Conservation (phyloP, 2,329 filamentous ascomycete genomes). For the Cytospora leucostoma region DNA sequence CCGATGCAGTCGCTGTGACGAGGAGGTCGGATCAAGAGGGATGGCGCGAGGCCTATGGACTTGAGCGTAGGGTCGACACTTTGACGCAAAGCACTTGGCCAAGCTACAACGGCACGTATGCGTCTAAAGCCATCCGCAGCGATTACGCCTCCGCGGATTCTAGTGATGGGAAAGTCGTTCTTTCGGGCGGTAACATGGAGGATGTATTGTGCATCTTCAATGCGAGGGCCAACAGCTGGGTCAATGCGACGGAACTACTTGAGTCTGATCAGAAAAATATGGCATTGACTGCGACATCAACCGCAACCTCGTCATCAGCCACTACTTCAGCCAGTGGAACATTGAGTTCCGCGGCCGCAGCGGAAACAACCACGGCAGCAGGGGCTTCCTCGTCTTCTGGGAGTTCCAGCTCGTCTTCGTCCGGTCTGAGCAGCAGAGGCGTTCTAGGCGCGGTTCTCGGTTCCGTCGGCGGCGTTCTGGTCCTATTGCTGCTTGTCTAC, state of each 20-base stretch:
- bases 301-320: constrained; percentile 35
- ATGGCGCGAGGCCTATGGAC: background rate
- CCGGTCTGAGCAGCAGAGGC: constrained; percentile 45
- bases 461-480: constrained; percentile 72
- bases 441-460: constrained; percentile 83
- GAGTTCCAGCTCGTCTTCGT: constrained; percentile 31
- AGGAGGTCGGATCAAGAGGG: constrained; percentile 26
- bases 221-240: constrained; percentile 73
- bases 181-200: constrained; percentile 71
- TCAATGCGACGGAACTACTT: constrained; percentile 68
- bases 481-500: constrained; percentile 71
- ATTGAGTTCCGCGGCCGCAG: constrained; percentile 31
- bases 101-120: constrained; percentile 73
- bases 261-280: constrained; percentile 43
- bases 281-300: constrained; percentile 37
- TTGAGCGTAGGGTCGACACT: constrained; percentile 32
- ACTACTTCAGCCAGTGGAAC: constrained; percentile 36
- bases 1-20: constrained; percentile 46
- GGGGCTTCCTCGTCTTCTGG: constrained; percentile 32
- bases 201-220: constrained; percentile 78
- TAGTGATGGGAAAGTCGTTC: constrained; percentile 66
- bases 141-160: constrained; percentile 73
- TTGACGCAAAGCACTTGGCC: constrained; percentile 70
- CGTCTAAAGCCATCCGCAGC: constrained; percentile 64
- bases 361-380: constrained; percentile 33